These are phyloP conservation scores for Calonectria fujianensis DNA, from an alignment of 2,329 filamentous ascomycete genomes.

Conservation along the genomic window DNA sequence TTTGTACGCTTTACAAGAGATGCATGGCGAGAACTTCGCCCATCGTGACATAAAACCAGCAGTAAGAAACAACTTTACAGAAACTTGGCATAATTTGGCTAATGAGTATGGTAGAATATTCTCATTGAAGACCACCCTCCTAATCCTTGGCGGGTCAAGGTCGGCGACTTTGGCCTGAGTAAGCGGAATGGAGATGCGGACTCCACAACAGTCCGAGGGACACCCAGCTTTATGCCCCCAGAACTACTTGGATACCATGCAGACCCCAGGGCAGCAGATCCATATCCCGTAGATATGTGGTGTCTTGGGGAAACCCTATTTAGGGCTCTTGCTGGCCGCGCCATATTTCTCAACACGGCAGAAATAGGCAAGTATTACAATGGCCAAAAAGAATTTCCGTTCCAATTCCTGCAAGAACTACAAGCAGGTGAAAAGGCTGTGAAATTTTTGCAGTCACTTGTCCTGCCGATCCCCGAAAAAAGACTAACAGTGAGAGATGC, in stretches of 20 bases:
- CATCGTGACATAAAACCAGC: slow-evolving; percentile 25
- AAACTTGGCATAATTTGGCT: not conserved
- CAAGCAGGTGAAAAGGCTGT: not conserved
- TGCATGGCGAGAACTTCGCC: slow-evolving; percentile 9
- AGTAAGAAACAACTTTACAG: not conserved
- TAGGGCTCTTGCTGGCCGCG: not conserved
- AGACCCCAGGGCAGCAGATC: not conserved
- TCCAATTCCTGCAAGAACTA: not conserved
- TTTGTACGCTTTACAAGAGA: not conserved
- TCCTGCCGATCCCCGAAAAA: not conserved
- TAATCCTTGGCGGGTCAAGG: slow-evolving; percentile 4
- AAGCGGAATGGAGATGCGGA: slow-evolving; percentile 2
- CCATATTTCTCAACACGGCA: not conserved
- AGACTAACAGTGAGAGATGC: not conserved
- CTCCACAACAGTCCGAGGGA: not conserved
- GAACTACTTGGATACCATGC: slow-evolving; percentile 2
- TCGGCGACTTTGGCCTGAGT: slow-evolving; percentile 14
- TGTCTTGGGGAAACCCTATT: slow-evolving; percentile 9
- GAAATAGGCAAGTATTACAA: slow-evolving; percentile 5
- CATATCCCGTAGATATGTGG: slow-evolving; percentile 24
- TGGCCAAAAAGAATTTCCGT: not conserved
- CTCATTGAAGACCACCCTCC: slow-evolving; percentile 17
- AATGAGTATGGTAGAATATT: not conserved
- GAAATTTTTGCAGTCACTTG: not conserved
- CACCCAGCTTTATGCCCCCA: slow-evolving; percentile 20